Evolutionary conservation across 1,284 basidiomycete species (phyloP).

Genomic region (Kwoniella shivajii): DNA sequence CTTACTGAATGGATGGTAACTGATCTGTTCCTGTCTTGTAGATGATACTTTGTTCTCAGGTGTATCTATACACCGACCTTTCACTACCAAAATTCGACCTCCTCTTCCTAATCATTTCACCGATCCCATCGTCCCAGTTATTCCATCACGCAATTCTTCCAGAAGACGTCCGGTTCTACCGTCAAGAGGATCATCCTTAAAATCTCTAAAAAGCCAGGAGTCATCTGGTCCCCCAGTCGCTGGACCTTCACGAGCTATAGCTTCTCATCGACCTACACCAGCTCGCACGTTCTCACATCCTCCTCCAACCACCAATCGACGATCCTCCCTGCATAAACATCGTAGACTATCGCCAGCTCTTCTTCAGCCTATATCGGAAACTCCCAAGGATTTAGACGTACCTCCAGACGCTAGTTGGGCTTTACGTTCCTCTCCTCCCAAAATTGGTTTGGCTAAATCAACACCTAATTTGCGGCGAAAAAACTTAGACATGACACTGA

Average conservation of each 20-base stretch:
- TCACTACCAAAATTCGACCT: background rate
- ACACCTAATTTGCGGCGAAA: conserved; percentile 2
- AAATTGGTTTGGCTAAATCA: conserved; percentile 3
- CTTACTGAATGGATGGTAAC: background rate
- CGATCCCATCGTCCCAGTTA: background rate
- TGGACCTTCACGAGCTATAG: background rate
- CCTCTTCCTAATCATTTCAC: background rate
- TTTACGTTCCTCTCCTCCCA: background rate
- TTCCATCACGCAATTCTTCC: conserved; percentile 2
- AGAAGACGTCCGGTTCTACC: background rate
- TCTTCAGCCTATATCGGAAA: conserved; percentile 18
- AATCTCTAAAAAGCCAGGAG: background rate
- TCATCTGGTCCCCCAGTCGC: background rate
- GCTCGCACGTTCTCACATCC: conserved; percentile 8
- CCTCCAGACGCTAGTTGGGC: conserved; percentile 17
- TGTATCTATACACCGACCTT: conserved; percentile 2
- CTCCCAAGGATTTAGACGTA: conserved; percentile 17
- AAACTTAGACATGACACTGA: conserved; percentile 4
- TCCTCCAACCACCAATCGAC: background rate
- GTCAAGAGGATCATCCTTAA: conserved; percentile 3
- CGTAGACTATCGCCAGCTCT: conserved; percentile 4
- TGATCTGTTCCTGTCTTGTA: background rate
- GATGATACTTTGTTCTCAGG: background rate
- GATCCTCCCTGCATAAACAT: conserved; percentile 1
- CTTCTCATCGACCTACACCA: conserved; percentile 1